Conservation (phyloP, 176 grass and related monocot species). For the Ensete ventricosum region DNA sequence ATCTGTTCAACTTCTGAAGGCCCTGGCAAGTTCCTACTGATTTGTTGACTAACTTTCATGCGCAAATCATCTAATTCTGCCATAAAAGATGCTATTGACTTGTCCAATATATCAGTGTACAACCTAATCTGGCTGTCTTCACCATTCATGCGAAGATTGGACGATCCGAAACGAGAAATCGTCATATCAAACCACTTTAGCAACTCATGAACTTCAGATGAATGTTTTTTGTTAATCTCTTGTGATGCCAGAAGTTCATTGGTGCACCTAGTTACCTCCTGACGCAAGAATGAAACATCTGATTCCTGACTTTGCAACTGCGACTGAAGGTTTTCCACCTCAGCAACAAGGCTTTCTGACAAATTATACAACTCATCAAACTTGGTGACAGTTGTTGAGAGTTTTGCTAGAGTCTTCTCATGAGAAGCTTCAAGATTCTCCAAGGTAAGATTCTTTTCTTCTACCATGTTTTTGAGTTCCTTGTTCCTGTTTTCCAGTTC, state of each 20-base stretch:
- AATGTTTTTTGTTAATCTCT: constrained; percentile 62
- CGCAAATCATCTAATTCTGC: constrained; percentile 60
- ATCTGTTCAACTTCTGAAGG: constrained; percentile 80
- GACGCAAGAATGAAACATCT: constrained; percentile 87
- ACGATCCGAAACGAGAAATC: constrained; percentile 48
- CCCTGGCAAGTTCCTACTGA: constrained; percentile 36
- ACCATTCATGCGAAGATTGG: constrained; percentile 32
- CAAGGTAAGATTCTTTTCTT: constrained; percentile 63
- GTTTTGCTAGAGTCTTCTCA: constrained; percentile 60
- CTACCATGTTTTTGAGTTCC: constrained; percentile 48
- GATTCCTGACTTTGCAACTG: constrained; percentile 74
- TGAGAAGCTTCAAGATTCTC: constrained; percentile 72
- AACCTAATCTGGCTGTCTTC: constrained; percentile 44
- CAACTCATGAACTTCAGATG: constrained; percentile 47
- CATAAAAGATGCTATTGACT: constrained; percentile 55
- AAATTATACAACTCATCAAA: constrained; percentile 94
- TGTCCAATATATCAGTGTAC: constrained; percentile 63
- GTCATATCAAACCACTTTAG: constrained; percentile 62
- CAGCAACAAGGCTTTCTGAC: constrained; percentile 83
- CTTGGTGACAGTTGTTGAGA: constrained; percentile 69
- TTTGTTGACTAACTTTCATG: constrained; percentile 36
- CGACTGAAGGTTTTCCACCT: constrained; percentile 88
- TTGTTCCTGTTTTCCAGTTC: constrained; percentile 57
- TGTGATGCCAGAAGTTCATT: constrained; percentile 79
- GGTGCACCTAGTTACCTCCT: constrained; percentile 83